Conservation (phyloP, 805 yeast genomes). For the Metschnikowia continentalis region DNA sequence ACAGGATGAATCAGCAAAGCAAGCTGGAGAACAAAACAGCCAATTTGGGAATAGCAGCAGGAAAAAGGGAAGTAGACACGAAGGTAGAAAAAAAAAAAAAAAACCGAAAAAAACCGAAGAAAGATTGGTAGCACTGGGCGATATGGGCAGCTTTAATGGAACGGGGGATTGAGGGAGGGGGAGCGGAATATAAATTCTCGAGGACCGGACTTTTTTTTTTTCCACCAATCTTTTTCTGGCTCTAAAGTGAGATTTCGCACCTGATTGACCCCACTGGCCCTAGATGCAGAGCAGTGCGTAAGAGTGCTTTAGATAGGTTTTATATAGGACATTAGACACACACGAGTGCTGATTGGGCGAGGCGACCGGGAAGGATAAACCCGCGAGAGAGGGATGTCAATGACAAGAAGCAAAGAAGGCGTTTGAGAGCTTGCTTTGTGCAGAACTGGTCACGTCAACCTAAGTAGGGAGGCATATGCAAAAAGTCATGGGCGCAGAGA, state of each 20-base stretch:
- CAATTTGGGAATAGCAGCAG: neutral
- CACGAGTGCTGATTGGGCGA: conserved; percentile 2
- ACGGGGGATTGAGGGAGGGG: neutral
- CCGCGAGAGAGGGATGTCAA: no score
- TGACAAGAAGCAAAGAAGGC: neutral
- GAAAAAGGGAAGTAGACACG: neutral
- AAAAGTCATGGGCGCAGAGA: neutral
- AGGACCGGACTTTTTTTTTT: conserved; percentile 1
- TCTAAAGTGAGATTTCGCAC: conserved; percentile 4
- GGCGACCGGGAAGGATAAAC: neutral
- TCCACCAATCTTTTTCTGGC: conserved; percentile 3
- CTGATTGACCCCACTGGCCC: conserved; percentile 3
- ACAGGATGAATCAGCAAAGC: neutral
- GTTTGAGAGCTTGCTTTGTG: neutral
- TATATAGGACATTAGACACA: neutral
- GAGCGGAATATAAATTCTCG: conserved; percentile 5
- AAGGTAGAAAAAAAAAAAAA: neutral
- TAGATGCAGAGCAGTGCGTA: conserved; percentile 2
- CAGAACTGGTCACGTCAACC: neutral
- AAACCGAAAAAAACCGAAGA: neutral
- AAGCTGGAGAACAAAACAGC: neutral
- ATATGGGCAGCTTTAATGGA: neutral
- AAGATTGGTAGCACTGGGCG: neutral
- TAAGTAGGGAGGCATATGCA: no score
- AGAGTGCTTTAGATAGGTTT: conserved; percentile 2